Base-by-base conservation (phyloP, 176 grass and related monocot species). In the Coix lacrymajobi region DNA sequence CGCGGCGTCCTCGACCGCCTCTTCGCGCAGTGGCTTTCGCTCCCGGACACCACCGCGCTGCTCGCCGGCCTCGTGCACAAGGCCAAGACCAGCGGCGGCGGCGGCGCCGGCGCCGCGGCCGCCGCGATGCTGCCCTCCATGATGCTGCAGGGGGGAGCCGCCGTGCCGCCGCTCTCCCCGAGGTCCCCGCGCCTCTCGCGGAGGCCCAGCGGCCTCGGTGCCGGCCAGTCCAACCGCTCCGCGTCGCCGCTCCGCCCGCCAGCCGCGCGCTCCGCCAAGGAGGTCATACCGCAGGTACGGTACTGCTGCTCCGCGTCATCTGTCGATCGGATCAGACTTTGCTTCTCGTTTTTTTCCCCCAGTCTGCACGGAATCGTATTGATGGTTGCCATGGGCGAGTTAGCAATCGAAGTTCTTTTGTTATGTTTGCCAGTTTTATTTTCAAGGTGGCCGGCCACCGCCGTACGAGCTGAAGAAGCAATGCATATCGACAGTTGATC, bases 231-330 rank as follows among this genome's bases (percentile, higher is more conserved):
- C 40, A 80, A 90, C 78, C 88, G 83, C 22, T 82, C 83, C 17
- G 88, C 83, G 28, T 92, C 92, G 63, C 87, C 96, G 62, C 82
- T 95, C 71, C 88, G 94, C 33, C 81, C 92, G 67, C 28, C 92
- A 30, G 37, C 88, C 66, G 77, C 58, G 58, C 90, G 80, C 77
- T 16, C 80, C 28, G 68, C 84, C 65, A 96, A 80, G 87, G 91
- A 99, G 89, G 73, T 90, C 83, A 93, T 96, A 56, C 96, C 96
- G 43, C 96, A 99, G 96, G 96, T 99, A 83, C n/a, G n/a, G n/a
- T n/a, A n/a, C n/a, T n/a, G n/a, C 30, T 14, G 13, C 6, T 36
- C 79, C 32, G 9, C 31, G 4, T 22, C 62, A 54, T 82, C 73
- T 73, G 2, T 48, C 15, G 0, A 65, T n/a, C 31, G 49, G 40